phyloP scores from a whole-genome alignment of 2,329 filamentous ascomycete genomes.

The Botrytis squamosa region DNA sequence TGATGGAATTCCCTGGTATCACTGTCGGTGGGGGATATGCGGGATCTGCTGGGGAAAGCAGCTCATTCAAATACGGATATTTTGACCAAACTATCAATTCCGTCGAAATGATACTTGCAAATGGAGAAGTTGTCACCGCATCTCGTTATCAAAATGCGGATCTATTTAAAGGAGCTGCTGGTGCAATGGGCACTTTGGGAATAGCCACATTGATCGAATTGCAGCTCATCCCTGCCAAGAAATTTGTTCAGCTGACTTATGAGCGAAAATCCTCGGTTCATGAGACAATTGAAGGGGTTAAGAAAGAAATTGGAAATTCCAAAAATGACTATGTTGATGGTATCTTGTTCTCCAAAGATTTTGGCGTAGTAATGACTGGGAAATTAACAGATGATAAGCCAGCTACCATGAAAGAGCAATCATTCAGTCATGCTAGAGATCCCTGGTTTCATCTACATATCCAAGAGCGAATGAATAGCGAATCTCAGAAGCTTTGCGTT shows the following conservation, averaged over 20 bases:
- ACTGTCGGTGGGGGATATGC: constrained; percentile 65
- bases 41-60: constrained; percentile 65
- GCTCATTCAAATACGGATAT: constrained; percentile 61
- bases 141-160: neutral
- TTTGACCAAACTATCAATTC: constrained; percentile 62
- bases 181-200: constrained; percentile 1
- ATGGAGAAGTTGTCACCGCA: constrained; percentile 50
- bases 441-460: constrained; percentile 10
- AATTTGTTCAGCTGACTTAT: neutral
- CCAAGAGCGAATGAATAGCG: neutral
- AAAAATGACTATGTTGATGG: constrained; percentile 2
- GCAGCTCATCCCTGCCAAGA: neutral
- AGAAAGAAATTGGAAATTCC: neutral
- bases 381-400: neutral
- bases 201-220: neutral
- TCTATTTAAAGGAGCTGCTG: neutral
- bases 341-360: neutral
- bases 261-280: neutral
- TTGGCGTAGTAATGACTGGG: neutral
- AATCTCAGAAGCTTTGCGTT: no score
- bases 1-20: constrained; percentile 71
- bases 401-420: neutral
- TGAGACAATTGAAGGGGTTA: neutral
- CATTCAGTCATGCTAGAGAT: neutral
- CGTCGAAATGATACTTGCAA: constrained; percentile 61